A percentile compares a stretch with the other conserved stretches of the same genome.
Conservation (phyloP, 2,329 filamentous ascomycete genomes). For the Stemphylium vesicarium region DNA sequence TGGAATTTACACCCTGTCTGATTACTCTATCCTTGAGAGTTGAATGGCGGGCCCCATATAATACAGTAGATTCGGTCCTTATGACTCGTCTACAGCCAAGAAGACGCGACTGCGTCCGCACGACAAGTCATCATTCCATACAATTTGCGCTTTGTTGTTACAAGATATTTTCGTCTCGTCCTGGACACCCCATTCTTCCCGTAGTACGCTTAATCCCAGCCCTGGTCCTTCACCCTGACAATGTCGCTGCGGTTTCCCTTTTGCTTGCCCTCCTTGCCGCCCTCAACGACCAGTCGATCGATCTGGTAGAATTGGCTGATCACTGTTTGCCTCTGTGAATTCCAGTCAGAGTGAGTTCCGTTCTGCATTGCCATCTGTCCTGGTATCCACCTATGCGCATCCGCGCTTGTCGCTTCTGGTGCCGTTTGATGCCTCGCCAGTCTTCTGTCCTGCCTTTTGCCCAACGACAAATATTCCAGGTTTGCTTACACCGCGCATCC, state of each 20-base stretch:
- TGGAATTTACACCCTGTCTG: background rate
- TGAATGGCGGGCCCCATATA: slow-evolving; percentile 6
- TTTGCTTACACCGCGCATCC: background rate
- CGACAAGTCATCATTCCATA: background rate
- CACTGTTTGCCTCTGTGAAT: slow-evolving; percentile 83
- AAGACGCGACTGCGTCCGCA: background rate
- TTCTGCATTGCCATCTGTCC: background rate
- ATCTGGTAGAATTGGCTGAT: slow-evolving; percentile 95
- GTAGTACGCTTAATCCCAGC: slow-evolving; percentile 6
- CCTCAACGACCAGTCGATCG: slow-evolving; percentile 90
- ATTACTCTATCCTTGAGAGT: slow-evolving; percentile 1
- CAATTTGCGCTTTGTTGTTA: slow-evolving; percentile 8
- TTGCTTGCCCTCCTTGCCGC: slow-evolving; percentile 79
- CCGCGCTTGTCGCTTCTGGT: background rate
- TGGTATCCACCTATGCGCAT: background rate
- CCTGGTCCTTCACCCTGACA: slow-evolving; percentile 75
- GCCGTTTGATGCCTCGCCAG: slow-evolving; percentile 19
- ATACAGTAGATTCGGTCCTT: slow-evolving; percentile 6
- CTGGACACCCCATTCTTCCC: background rate
- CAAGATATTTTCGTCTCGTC: slow-evolving; percentile 16
- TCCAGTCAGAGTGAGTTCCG: slow-evolving; percentile 46
- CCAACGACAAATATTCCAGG: background rate
- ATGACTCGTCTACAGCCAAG: background rate
- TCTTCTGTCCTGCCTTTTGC: background rate
- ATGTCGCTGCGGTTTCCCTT: slow-evolving; percentile 70